Percentiles rank a stretch among this genome's conserved stretches.
Conservation (phyloP, 306 rosid genomes). For the Astragalus membranaceus region DNA sequence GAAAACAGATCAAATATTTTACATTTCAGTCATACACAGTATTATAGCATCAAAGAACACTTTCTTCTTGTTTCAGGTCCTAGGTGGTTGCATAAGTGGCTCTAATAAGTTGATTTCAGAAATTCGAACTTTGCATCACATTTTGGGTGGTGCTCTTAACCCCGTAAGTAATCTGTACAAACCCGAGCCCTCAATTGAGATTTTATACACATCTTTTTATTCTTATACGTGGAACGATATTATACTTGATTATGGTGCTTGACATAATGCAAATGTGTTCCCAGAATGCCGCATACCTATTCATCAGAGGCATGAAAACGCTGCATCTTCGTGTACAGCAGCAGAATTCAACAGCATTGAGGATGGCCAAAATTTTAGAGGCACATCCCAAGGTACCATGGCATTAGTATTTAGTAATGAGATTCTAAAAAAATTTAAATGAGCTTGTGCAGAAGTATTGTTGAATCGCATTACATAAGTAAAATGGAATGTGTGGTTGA, state of each 20-base stretch:
- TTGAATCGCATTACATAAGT: neutral
- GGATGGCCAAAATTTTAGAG: conserved; percentile 94
- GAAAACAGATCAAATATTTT: neutral
- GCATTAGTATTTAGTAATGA: neutral
- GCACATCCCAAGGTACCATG: conserved; percentile 87
- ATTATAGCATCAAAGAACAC: neutral
- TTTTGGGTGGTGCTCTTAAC: conserved; percentile 86
- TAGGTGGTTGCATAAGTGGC: conserved; percentile 88
- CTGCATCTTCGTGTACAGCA: conserved; percentile 93
- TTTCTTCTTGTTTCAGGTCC: conserved; percentile 46
- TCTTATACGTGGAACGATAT: neutral
- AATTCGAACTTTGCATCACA: conserved; percentile 76
- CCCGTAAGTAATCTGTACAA: conserved; percentile 55
- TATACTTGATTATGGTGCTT: neutral
- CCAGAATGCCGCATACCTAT: conserved; percentile 95
- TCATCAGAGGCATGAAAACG: conserved; percentile 95
- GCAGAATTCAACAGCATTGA: conserved; percentile 69
- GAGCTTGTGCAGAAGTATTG: neutral
- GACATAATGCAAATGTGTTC: conserved; percentile 7
- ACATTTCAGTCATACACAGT: neutral
- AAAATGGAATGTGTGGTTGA: conserved; percentile 5
- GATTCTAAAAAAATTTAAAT: neutral
- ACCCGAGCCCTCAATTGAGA: neutral
- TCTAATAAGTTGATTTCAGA: conserved; percentile 55
- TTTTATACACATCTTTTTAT: neutral